Evolutionary conservation across 805 yeast genomes (phyloP), one percentile per base, ranked within the genome.

Genomic region (Hanseniaspora mollemarum): DNA sequence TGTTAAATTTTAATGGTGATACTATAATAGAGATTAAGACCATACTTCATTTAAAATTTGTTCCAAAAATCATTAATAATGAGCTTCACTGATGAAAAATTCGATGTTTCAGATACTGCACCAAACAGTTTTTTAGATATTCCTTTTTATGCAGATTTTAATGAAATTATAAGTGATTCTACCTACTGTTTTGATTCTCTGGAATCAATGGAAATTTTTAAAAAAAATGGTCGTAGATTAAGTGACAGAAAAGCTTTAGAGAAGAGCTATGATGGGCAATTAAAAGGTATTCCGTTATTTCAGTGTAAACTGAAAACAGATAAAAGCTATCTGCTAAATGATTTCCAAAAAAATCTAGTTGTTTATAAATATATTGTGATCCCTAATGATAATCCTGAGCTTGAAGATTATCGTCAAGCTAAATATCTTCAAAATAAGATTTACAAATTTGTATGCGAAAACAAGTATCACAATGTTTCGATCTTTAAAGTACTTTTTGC

Each of bases 291-390:
- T 13, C 49, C 49, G n/a, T 22, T 45, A 16, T 45, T 37, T 29
- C 36, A 45, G 16, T 45, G 49, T 22, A 45, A 19, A 22, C 36
- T 45, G 26, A 45, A 45, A 21, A 45, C 26, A 29, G 49, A 45
- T 22, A 45, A 45, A 36, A 45, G 49, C 15, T 37, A 24, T 5
- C 13, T 45, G 13, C 19, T 45, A 7, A 45, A 45, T 16, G 43
- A 45, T 13, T 37, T 37, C 13, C 49, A 45, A 37, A 45, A 45
- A 29, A 45, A 45, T 18, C 24, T 45, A 12, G 18, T 15, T 2
- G 22, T 45, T 12, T 15, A 37, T 24, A 45, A 45, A n/a, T 45
- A 37, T 16, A 26, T 45, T 45, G 49, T 35, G 24, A 18, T 35
- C 5, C 39, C 39, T 16, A 15, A 5, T 35, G 39, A 35, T 35